These are phyloP conservation scores for Xylaria telfairii DNA, from an alignment of 495 filamentous ascomycete species.

Conservation along the genomic window DNA sequence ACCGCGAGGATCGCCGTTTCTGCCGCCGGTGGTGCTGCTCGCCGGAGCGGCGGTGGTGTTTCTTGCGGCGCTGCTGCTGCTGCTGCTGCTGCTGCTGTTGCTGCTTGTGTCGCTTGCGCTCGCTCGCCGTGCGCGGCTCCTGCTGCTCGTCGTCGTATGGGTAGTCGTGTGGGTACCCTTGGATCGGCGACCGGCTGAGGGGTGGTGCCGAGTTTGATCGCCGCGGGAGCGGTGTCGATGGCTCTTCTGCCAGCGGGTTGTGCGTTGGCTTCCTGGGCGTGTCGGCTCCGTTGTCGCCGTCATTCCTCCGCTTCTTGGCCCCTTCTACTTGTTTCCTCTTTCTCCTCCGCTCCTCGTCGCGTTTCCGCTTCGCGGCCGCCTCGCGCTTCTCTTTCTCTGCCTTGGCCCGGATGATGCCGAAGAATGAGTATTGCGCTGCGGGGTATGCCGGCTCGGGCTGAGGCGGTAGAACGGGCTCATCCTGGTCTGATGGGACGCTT, in stretches of 20 bases:
- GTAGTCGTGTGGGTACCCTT: neutral
- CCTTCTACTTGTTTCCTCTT: neutral
- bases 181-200: neutral
- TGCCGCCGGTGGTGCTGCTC: constrained; percentile 14
- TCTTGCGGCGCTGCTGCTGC: constrained; percentile 19
- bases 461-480: constrained; percentile 12
- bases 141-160: neutral
- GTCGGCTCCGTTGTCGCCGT: neutral
- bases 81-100: neutral
- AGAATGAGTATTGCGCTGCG: neutral
- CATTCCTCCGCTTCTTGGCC: neutral
- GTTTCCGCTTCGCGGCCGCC: neutral
- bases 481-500: neutral
- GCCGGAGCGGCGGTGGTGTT: constrained; percentile 11
- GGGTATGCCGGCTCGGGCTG: constrained; percentile 3
- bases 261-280: neutral
- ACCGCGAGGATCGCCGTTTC: neutral
- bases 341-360: neutral
- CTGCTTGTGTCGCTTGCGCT: neutral
- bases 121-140: neutral
- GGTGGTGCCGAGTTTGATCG: constrained; percentile 12
- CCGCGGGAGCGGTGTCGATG: neutral
- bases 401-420: constrained; percentile 17
- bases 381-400: constrained; percentile 13
- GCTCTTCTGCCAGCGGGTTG: neutral